Conservation (phyloP, 768 basidiomycete species). For the Collybiopsis confluens region DNA sequence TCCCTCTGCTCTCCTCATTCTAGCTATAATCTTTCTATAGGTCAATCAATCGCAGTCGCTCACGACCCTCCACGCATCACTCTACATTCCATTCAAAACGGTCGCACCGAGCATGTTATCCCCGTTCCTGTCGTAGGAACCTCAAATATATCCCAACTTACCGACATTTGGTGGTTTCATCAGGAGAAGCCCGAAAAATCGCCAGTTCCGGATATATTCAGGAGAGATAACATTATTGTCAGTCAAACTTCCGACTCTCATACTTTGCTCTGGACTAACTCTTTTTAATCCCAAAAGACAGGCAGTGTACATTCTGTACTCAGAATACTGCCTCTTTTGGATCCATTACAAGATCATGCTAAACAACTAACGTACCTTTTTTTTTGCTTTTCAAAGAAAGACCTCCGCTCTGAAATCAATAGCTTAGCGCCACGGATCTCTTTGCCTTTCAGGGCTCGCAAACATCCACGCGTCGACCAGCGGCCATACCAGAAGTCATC, state of each 20-base stretch:
- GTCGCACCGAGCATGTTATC: slow-evolving; percentile 48
- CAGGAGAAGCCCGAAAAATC: slow-evolving; percentile 38
- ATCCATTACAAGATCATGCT: slow-evolving; percentile 62
- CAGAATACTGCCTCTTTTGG: slow-evolving; percentile 65
- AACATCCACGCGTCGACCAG: slow-evolving; percentile 39
- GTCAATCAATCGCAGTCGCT: slow-evolving; percentile 67
- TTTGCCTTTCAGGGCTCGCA: slow-evolving; percentile 78
- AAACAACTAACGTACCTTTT: slow-evolving; percentile 56
- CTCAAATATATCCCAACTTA: no score
- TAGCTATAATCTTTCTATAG: slow-evolving; percentile 24
- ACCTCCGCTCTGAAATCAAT: slow-evolving; percentile 7
- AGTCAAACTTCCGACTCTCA: slow-evolving; percentile 16
- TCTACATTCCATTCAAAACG: slow-evolving; percentile 78
- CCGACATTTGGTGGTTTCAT: slow-evolving; percentile 72
- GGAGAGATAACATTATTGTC: slow-evolving; percentile 61
- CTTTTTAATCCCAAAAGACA: slow-evolving; percentile 45
- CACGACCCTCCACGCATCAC: slow-evolving; percentile 66
- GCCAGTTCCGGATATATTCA: slow-evolving; percentile 73
- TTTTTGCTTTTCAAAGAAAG: slow-evolving; percentile 13
- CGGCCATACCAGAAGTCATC: slow-evolving; percentile 55
- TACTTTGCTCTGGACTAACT: slow-evolving; percentile 3
- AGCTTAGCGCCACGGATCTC: slow-evolving; percentile 63
- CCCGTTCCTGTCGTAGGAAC: slow-evolving; percentile 32
- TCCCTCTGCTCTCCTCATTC: background rate
- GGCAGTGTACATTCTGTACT: slow-evolving; percentile 75